Evolutionary conservation across 2,329 filamentous ascomycete species (phyloP), one percentile per base, ranked within the genome.

Genomic region (Zasmidium cellare): DNA sequence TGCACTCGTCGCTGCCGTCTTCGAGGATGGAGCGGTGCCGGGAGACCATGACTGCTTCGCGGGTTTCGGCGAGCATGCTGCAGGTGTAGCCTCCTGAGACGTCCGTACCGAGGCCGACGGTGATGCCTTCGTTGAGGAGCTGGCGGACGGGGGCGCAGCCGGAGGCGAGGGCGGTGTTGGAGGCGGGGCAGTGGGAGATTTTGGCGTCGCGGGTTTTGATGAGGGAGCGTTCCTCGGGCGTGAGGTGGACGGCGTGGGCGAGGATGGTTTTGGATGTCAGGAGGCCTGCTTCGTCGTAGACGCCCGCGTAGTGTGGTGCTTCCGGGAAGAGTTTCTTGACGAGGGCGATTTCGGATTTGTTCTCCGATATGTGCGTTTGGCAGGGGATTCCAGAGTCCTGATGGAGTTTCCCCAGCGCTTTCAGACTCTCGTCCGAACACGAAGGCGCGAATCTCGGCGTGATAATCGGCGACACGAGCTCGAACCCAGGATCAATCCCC

Each of bases 361-460:
- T 97, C 73, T 97, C 93, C 0, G 88, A 89, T 55, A 97, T 85
- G 75, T 97, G 93, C 6, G 93, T 97, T 77, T 97, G 93, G 38
- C 92, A 81, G 0, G 88, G 87, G 2, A 93, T 77, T 23, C 79
- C 75, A 2, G 82, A 85, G 53, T 87, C 80, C 6, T 75, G 74
- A 5, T 88, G 88, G 3, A 97, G 75, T 1, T 76, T 70, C 0
- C 87, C 90, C 3, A 97, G 82, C 0, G 75, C 79, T 0, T 71
- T 66, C 71, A 97, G 82, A n/a, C 84, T 79, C 60, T 73, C 71
- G 0, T 68, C 56, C 0, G 80, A 79, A 65, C 84, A 87, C 5
- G 78, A 80, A 0, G 83, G 83, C 1, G 83, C 84, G 65, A 87
- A 87, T 2, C 84, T 78, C 0, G 84, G 84, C 0, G 93, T 97